phyloP scores from a whole-genome alignment of 495 filamentous ascomycete genomes.

The Lepidopterella palustris region DNA sequence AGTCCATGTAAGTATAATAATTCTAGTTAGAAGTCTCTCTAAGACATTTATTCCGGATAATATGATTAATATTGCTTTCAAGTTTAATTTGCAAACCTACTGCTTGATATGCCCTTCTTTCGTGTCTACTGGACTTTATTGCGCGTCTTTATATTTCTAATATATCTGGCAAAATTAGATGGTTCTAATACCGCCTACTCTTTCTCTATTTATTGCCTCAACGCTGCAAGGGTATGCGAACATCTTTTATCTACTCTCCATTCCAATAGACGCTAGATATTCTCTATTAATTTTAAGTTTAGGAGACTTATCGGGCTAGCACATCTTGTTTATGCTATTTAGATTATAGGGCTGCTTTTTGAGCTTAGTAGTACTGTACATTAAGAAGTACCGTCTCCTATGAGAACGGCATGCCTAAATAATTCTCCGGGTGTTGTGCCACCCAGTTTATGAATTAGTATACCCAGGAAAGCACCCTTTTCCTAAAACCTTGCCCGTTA shows the following conservation, averaged over 20 bases:
- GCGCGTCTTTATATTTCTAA: neutral
- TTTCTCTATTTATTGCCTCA: too few species aligned
- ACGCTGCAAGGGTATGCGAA: neutral
- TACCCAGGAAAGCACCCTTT: conserved; percentile 4
- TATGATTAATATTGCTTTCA: neutral
- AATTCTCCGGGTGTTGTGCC: neutral
- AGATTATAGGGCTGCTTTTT: neutral
- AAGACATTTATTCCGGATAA: neutral
- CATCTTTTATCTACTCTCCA: neutral
- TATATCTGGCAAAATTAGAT: neutral
- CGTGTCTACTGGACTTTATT: neutral
- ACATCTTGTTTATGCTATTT: too few species aligned
- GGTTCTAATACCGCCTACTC: neutral
- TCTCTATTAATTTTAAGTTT: too few species aligned
- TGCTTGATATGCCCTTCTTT: neutral
- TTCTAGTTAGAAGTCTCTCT: neutral
- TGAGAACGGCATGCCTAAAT: neutral
- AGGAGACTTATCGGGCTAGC: too few species aligned
- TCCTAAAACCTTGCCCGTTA: neutral
- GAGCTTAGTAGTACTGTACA: neutral
- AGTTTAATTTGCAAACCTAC: neutral
- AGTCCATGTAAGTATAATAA: neutral
- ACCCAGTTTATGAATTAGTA: conserved; percentile 4
- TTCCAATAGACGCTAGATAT: neutral
- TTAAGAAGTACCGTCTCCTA: neutral